Base-by-base conservation (phyloP, 805 yeast genomes). In the Candida succiphila region DNA sequence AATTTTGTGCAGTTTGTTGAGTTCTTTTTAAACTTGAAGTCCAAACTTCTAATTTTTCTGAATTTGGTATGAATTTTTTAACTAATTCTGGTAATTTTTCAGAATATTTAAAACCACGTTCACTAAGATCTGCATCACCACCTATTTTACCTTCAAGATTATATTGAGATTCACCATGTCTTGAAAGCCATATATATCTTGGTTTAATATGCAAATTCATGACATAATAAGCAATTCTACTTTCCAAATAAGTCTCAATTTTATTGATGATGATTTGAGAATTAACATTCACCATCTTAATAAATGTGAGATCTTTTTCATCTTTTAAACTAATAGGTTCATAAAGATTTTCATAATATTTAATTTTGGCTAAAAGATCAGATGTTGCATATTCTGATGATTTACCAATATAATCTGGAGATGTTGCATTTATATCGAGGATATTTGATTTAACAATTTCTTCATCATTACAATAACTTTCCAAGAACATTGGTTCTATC, bases 181-280 rank as follows among this genome's bases (percentile, higher is more conserved):
- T 74, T 31, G 95, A 84, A 31, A 92, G 67, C 89, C 95, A 92
- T 40, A 92, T 87, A 42, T 80, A 72, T 41, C 97, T 72, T 19
- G 96, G 95, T 53, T 85, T 84, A 46, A 87, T 83, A 55, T 88
- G 96, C 45, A 92, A 63, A 51, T 92, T 92, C 96, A 92, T 88
- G 27, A 92, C 85, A 53, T 87, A 92, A 58, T 87, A 92, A 15
- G 88, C 96, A 41, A 92, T 87, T 48, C 96, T 73, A 41, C 92
- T 78, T 56, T 92, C 94, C 48, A 89, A 62, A 54, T 92, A 92
- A 17, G 88, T 76, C 54, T 84, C 86, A 44, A 92, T 87, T 39
- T 77, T 69, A 60, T 92, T 89, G 51, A 89, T 76, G 36, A 92
- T 75, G 29, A 92, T 86, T 53, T 87, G 95, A 34, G 88, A 71